Percentiles rank a stretch among this genome's conserved stretches.
These are phyloP conservation scores for Verticillium isaacii DNA, from an alignment of 2,329 filamentous ascomycete genomes.

Conservation along the genomic window DNA sequence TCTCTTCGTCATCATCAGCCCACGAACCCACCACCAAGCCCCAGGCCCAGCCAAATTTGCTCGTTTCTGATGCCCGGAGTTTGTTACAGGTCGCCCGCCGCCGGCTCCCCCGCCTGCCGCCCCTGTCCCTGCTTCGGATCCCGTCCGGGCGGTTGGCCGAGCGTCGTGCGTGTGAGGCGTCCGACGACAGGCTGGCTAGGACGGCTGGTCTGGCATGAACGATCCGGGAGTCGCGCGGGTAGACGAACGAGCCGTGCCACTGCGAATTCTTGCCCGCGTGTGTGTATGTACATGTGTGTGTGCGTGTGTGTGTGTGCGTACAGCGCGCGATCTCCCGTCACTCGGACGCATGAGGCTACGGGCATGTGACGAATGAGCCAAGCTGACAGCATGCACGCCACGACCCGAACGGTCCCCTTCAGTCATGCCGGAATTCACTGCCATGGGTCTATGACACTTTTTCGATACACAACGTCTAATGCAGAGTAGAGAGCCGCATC, in stretches of 20 bases:
- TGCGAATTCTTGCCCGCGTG: too few relatives aligned
- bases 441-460: neutral
- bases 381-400: neutral
- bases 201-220: neutral
- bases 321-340: neutral
- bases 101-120: neutral
- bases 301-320: neutral
- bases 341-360: neutral
- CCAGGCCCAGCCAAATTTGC: neutral
- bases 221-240: too few relatives aligned
- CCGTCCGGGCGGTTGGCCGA: neutral
- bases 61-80: neutral
- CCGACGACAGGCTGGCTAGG: neutral
- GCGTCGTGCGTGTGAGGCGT: neutral
- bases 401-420: neutral
- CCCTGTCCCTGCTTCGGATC: neutral
- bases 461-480: neutral
- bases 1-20: neutral
- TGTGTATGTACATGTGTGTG: too few relatives aligned
- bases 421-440: neutral
- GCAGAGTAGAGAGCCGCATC: neutral
- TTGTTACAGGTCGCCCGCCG: neutral
- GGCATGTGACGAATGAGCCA: neutral
- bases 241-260: too few relatives aligned
- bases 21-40: neutral